Conservation (phyloP, 2,329 filamentous ascomycete genomes). For the Neodidymelliopsis sp. region DNA sequence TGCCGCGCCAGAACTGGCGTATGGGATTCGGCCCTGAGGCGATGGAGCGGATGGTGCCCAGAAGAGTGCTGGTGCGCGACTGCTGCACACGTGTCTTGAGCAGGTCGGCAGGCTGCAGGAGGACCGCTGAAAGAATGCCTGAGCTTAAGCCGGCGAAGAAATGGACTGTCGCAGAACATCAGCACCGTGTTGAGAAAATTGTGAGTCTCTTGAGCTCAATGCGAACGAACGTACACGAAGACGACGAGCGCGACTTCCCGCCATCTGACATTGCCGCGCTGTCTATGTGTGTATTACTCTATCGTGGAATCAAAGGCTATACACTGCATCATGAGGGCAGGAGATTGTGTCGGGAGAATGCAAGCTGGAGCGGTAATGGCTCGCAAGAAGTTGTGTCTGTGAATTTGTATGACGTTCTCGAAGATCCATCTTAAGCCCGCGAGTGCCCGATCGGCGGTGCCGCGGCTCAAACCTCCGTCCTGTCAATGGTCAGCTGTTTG, state of each 20-base stretch:
- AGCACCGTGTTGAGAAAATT: background rate
- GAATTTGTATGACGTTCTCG: slow-evolving; percentile 21
- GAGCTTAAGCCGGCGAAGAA: slow-evolving; percentile 88
- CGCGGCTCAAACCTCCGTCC: slow-evolving; percentile 11
- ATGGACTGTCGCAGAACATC: slow-evolving; percentile 62
- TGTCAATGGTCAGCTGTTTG: slow-evolving; percentile 1
- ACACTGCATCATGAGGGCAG: slow-evolving; percentile 16
- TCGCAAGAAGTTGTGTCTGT: background rate
- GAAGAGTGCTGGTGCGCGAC: slow-evolving; percentile 72
- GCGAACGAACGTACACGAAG: slow-evolving; percentile 53
- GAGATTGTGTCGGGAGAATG: background rate
- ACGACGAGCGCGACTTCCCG: slow-evolving; percentile 57
- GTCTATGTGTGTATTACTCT: slow-evolving; percentile 36
- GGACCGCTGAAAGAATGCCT: slow-evolving; percentile 84
- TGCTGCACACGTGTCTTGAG: slow-evolving; percentile 97
- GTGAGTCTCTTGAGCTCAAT: slow-evolving; percentile 23
- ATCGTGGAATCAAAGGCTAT: slow-evolving; percentile 5
- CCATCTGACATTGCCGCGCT: slow-evolving; percentile 61
- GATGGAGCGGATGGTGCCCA: slow-evolving; percentile 73
- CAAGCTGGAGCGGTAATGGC: slow-evolving; percentile 3
- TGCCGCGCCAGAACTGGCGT: slow-evolving; percentile 87
- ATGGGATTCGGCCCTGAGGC: slow-evolving; percentile 71
- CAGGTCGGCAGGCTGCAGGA: slow-evolving; percentile 93
- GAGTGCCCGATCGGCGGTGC: slow-evolving; percentile 12
- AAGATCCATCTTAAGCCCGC: slow-evolving; percentile 3